Evolutionary conservation across 2,329 filamentous ascomycete genomes (phyloP).

Genomic region (Pseudophaeomoniella oleicola): DNA sequence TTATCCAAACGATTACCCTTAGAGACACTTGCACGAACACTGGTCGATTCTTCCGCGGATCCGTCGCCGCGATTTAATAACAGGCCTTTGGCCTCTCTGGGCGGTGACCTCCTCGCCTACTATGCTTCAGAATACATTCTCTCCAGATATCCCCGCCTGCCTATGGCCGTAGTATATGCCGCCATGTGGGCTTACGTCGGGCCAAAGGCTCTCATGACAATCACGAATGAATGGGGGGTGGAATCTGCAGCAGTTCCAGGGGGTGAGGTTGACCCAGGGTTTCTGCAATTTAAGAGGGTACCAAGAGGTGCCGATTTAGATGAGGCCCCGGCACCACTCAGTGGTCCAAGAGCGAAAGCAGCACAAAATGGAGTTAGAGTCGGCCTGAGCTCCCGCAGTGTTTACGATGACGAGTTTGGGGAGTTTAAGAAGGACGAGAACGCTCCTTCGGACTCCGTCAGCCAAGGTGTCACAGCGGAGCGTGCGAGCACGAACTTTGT

Average conservation of each 20-base stretch:
- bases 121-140: constrained; percentile 80
- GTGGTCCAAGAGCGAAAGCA: constrained; percentile 4
- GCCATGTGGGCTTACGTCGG: constrained; percentile 77
- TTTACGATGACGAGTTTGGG: constrained; percentile 77
- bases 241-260: constrained; percentile 78
- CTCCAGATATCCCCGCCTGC: constrained; percentile 79
- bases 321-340: constrained; percentile 15
- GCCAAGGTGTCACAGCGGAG: constrained; percentile 31
- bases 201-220: constrained; percentile 53
- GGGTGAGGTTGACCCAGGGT: constrained; percentile 77
- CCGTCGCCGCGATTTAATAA: constrained; percentile 75
- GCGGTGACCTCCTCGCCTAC: constrained; percentile 70
- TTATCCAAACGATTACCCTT: constrained; percentile 71
- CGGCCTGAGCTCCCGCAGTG: constrained; percentile 60
- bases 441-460: constrained; percentile 3
- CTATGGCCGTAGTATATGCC: constrained; percentile 73
- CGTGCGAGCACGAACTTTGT: constrained; percentile 63
- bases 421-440: constrained; percentile 31
- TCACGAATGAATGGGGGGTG: constrained; percentile 81
- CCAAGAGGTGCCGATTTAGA: constrained; percentile 35
- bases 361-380: constrained; percentile 36
- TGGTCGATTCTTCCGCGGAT: constrained; percentile 79
- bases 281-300: constrained; percentile 60
- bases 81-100: constrained; percentile 63
- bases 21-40: constrained; percentile 69